These are phyloP conservation scores for Delonix regia DNA, from an alignment of 306 rosid species.

Conservation along the genomic window DNA sequence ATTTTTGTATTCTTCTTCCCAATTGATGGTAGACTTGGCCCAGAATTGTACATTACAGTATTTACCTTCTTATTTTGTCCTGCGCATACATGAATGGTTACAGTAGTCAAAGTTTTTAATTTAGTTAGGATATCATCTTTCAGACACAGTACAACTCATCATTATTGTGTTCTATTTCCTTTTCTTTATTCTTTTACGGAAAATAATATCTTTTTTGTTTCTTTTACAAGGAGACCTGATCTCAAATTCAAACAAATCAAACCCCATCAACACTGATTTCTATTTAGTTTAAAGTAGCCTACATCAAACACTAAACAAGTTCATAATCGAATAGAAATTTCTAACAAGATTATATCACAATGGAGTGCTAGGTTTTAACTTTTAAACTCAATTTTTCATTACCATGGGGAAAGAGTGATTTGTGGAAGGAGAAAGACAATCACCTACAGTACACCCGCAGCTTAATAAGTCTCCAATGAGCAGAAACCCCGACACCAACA, in stretches of 20 bases:
- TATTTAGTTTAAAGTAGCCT: neutral
- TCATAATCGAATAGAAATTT: neutral
- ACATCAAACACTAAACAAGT: neutral
- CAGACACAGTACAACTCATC: neutral
- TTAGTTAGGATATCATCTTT: neutral
- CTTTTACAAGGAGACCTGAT: neutral
- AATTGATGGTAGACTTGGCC: constrained; percentile 30
- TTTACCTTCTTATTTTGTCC: constrained; percentile 11
- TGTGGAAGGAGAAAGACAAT: neutral
- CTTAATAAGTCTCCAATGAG: constrained; percentile 4
- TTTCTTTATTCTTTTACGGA: neutral
- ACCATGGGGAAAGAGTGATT: neutral
- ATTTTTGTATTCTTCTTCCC: constrained; percentile 38
- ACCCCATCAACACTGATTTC: neutral
- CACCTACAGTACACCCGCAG: neutral
- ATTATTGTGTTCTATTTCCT: neutral
- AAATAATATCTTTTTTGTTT: neutral
- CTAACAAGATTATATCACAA: neutral
- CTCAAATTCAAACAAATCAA: neutral
- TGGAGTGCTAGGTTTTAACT: neutral
- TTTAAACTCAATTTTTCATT: neutral
- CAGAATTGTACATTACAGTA: constrained; percentile 35
- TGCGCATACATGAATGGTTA: neutral
- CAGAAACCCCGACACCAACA: neutral
- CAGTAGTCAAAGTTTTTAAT: neutral